Evolutionary conservation across 768 basidiomycete genomes (phyloP).

Genomic region (Leucocoprinus sp.): DNA sequence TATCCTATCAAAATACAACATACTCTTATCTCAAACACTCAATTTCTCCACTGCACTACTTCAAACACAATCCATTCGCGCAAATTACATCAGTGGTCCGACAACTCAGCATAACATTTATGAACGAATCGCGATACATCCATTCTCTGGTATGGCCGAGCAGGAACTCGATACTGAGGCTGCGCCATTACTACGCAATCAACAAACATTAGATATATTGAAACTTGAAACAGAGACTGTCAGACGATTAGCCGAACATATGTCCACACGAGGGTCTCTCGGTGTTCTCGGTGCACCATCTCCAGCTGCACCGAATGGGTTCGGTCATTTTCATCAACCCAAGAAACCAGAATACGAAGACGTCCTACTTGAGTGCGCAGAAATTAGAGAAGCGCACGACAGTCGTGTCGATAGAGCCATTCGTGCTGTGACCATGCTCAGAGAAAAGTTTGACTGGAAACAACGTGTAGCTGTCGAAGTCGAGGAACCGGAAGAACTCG

Average conservation of each 20-base stretch:
- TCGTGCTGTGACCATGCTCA: slow-evolving; percentile 69
- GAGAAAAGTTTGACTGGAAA: slow-evolving; percentile 79
- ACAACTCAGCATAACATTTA: slow-evolving; percentile 35
- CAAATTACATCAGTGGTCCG: slow-evolving; percentile 2
- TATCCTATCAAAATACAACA: slow-evolving; percentile 78
- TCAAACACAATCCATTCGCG: slow-evolving; percentile 15
- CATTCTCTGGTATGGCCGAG: slow-evolving; percentile 48
- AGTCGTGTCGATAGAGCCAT: slow-evolving; percentile 67
- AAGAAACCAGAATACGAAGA: slow-evolving; percentile 51
- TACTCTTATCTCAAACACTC: slow-evolving; percentile 76
- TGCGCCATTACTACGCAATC: slow-evolving; percentile 66
- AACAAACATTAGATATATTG: slow-evolving; percentile 73
- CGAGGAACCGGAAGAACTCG: slow-evolving; percentile 72
- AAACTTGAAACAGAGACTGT: slow-evolving; percentile 66
- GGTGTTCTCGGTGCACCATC: slow-evolving; percentile 37
- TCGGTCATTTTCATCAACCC: slow-evolving; percentile 12
- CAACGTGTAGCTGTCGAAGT: slow-evolving; percentile 71
- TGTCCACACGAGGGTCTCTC: slow-evolving; percentile 49
- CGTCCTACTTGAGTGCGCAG: slow-evolving; percentile 56
- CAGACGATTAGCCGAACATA: slow-evolving; percentile 57
- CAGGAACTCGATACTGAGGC: slow-evolving; percentile 65
- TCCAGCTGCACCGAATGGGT: slow-evolving; percentile 14
- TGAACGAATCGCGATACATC: slow-evolving; percentile 65
- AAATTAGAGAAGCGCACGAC: slow-evolving; percentile 67
- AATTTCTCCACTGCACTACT: slow-evolving; percentile 61